Percentiles rank a stretch among this genome's conserved stretches.
Evolutionary conservation across 257 asterid genomes (phyloP).

Genomic region (Rubia yunnanensis): DNA sequence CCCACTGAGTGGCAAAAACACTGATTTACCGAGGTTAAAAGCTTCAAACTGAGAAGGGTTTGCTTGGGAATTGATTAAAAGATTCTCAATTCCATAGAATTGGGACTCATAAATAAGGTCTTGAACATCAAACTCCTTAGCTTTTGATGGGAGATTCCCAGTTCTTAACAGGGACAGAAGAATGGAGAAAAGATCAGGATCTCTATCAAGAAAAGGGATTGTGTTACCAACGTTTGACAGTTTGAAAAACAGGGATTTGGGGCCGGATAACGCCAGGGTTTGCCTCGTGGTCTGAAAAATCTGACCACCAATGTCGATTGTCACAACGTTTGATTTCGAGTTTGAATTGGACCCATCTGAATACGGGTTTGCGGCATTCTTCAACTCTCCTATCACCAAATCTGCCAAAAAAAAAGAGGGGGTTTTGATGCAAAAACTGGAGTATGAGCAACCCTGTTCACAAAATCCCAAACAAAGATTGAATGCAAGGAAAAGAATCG

Average conservation of each 20-base stretch:
- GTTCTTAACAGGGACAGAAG: conserved; percentile 80
- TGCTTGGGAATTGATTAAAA: conserved; percentile 54
- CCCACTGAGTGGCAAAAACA: conserved; percentile 52
- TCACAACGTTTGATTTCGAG: conserved; percentile 38
- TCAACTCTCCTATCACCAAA: background rate
- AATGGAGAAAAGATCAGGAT: conserved; percentile 74
- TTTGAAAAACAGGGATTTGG: conserved; percentile 60
- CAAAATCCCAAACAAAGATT: too few relatives aligned
- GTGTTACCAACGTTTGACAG: conserved; percentile 23
- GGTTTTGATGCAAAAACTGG: background rate
- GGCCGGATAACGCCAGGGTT: conserved; percentile 60
- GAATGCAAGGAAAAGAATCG: too few relatives aligned
- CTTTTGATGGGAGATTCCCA: conserved; percentile 82
- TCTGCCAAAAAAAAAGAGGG: background rate
- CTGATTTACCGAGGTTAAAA: conserved; percentile 62
- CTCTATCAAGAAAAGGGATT: conserved; percentile 74
- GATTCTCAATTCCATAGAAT: conserved; percentile 67
- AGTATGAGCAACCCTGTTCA: too few relatives aligned
- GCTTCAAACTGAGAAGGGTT: conserved; percentile 80
- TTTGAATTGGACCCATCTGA: conserved; percentile 25
- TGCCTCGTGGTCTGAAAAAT: conserved; percentile 85
- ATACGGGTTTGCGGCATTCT: conserved; percentile 3
- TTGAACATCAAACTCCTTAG: conserved; percentile 58
- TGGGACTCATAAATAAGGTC: conserved; percentile 75
- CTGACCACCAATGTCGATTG: conserved; percentile 90